Base-by-base conservation (phyloP, 805 yeast species). In the Ogataea pignaliae region DNA sequence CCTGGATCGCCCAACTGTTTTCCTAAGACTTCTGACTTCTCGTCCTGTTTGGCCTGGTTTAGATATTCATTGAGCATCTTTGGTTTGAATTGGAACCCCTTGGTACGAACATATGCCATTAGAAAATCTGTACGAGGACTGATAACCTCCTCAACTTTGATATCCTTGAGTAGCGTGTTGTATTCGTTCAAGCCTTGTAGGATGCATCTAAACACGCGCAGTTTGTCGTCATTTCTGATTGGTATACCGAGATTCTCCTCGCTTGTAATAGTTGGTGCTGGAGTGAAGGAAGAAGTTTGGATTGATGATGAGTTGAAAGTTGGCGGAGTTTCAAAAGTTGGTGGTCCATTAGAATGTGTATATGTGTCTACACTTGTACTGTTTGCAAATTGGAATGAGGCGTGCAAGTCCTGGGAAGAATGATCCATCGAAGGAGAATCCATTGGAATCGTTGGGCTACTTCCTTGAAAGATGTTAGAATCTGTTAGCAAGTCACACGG, bases 91-190 rank as follows among this genome's bases (percentile, higher is more conserved):
- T 46, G 48, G 34, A 48, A 45, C 3, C 56, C 55, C 10, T 48
- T 46, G 3, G 40, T 40, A 9, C 44, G 39, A 7, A 60, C 31
- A 37, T 48, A 60, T 9, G 50, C 45, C 8, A 60, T 46, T 17
- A 61, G 39, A 33, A 48, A 61, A 15, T 60, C 63, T 4, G 65
- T 52, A 33, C 65, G 49, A 4, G 58, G 48, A 14, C 46, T 43
- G 11, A 60, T 42, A 15, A 47, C 48, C 8, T 47, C 51, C 15
- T 52, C 54, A 3, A 51, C 48, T 3, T 42, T 36, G 3, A 59
- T 55, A 12, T 37, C 32, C 15, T 51, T 50, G 8, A 10, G 12
- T 37, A 13, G 11, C 31, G 10, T 12, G 12, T 12, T 29, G 12
- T 29, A 29, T 29, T 29, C 31, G 11, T 29, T 12, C 12, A 29